These are phyloP conservation scores for Fraxinus paxiana DNA, from an alignment of 305 asterid genomes.

Conservation along the genomic window DNA sequence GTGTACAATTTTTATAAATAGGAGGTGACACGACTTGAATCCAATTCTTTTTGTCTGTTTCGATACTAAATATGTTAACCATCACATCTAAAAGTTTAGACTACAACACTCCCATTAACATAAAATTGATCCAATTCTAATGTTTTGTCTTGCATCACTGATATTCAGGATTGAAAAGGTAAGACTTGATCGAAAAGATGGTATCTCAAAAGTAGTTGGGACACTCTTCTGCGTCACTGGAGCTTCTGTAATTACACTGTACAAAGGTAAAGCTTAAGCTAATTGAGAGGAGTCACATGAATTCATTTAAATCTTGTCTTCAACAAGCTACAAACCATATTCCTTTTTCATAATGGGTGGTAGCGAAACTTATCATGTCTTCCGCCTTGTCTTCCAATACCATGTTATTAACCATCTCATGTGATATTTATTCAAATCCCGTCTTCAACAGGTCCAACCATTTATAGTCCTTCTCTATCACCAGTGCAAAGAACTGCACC, in stretches of 20 bases:
- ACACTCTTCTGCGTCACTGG: conserved; percentile 84
- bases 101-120: neutral
- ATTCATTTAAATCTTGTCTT: neutral
- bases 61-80: neutral
- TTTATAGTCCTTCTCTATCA: neutral
- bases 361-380: neutral
- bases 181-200: conserved; percentile 75
- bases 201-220: conserved; percentile 77
- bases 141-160: neutral
- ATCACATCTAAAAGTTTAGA: neutral
- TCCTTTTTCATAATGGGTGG: neutral
- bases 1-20: neutral
- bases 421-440: neutral
- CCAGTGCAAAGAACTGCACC: neutral
- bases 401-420: neutral
- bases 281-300: neutral
- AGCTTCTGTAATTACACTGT: conserved; percentile 87
- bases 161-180: conserved; percentile 75
- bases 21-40: neutral
- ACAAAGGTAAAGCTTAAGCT: conserved; percentile 43
- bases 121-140: neutral
- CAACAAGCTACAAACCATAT: neutral
- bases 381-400: neutral
- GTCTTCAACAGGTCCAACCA: neutral
- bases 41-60: neutral